These are phyloP conservation scores for Brassica hybrid DNA, from an alignment of 441 rosid genomes.

Conservation along the genomic window DNA sequence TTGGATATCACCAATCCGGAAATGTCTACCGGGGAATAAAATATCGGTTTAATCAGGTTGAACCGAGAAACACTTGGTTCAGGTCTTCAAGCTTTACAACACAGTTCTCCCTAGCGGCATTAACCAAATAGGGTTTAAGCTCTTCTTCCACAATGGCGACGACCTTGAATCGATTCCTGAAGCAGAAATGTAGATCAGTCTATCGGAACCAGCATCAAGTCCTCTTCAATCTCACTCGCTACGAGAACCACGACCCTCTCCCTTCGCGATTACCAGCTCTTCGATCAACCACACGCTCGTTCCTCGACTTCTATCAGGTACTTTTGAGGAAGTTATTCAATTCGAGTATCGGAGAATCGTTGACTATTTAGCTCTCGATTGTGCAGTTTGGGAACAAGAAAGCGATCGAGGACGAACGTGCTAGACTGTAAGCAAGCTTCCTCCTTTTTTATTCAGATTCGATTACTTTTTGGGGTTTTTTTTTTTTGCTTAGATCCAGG, in stretches of 20 bases:
- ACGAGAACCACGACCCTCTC: conserved; percentile 36
- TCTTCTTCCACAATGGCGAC: conserved; percentile 44
- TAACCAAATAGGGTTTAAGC: conserved; percentile 41
- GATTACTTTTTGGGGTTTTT: not conserved
- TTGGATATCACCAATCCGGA: no score
- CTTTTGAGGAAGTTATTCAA: not conserved
- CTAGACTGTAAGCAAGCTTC: conserved; percentile 71
- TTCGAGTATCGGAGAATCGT: not conserved
- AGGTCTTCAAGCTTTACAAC: conserved; percentile 12
- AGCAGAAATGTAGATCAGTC: conserved; percentile 29
- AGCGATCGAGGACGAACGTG: conserved; percentile 81
- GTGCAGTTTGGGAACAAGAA: conserved; percentile 70
- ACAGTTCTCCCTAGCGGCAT: not conserved
- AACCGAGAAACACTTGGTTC: conserved; percentile 9
- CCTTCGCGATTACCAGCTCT: conserved; percentile 50
- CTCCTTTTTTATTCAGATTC: not conserved
- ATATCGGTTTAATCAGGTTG: conserved; percentile 25
- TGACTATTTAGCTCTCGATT: not conserved
- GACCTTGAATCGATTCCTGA: conserved; percentile 47
- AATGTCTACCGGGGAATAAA: conserved; percentile 7
- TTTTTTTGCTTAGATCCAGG: not conserved
- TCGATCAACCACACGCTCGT: conserved; percentile 59
- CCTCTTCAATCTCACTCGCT: conserved; percentile 16
- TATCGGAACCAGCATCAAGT: conserved; percentile 38
- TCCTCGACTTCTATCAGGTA: conserved; percentile 77